Evolutionary conservation across 2,329 filamentous ascomycete species (phyloP), one percentile per base, ranked within the genome.

Genomic region (Fusarium nodosum): DNA sequence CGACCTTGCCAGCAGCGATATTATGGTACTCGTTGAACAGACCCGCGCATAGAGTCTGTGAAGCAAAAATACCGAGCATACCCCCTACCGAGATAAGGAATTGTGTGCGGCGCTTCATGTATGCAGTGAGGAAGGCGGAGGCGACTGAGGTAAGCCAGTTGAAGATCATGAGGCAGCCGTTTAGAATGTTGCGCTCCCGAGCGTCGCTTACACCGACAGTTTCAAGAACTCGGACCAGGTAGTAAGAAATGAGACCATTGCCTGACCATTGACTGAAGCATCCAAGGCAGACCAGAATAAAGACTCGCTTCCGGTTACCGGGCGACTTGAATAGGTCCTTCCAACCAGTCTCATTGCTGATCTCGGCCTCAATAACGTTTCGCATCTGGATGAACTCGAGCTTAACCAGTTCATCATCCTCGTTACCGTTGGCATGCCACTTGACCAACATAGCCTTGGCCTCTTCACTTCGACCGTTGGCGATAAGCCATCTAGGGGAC

Each of bases 401-500:
- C 3, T 62, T 41, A 2, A 63, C 71, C n/a, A 66, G 54, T 7
- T 62, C 56, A 1, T 57, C 44, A 0, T 47, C 20, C 1, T 26
- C 33, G 2, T 66, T 52, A 0, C 48, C 63, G 1, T 72, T 52
- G 1, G 47, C 59, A 18, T 70, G 66, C 15, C 65, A 73, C 31
- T 70, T 68, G 3, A 47, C 41, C 10, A 73, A 3, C 0, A 72
- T 24, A 2, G 36, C 39, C 82, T 20, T 67, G 2, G 59, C 71
- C 56, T 87, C 79, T 7, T 87, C 84, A 18, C 46, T 6, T 26
- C 41, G 12, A 1, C 67, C 70, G 1, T 68, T 69, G 0, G 72
- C 68, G 58, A 87, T 86, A 12, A 90, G 79, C 85, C 87, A 90
- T 54, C 88, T 79, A 6, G 88, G 88, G 9, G 86, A 88, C 71